Percentiles rank a stretch among this genome's conserved stretches.
Evolutionary conservation across 257 asterid species (phyloP).

Genomic region (Cynanchum wilfordii): DNA sequence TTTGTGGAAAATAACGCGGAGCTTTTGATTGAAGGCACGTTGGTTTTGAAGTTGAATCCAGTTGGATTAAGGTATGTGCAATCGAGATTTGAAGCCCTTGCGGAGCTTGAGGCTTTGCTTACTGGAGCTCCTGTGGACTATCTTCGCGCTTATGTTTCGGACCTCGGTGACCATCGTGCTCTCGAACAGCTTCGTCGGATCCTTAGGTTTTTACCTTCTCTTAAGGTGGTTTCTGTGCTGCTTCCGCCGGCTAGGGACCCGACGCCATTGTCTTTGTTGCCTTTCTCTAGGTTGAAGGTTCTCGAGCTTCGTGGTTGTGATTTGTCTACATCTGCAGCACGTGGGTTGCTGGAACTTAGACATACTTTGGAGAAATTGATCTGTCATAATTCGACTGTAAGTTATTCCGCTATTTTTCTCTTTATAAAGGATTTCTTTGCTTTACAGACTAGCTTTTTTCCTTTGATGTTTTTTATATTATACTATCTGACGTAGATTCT

Average conservation of each 20-base stretch:
- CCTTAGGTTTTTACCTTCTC: constrained; percentile 62
- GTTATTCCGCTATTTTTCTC: constrained; percentile 16
- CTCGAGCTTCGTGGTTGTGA: constrained; percentile 93
- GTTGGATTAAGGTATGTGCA: constrained; percentile 84
- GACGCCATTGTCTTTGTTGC: constrained; percentile 64
- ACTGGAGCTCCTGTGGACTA: constrained; percentile 96
- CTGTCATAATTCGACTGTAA: constrained; percentile 87
- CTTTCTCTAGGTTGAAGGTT: constrained; percentile 68
- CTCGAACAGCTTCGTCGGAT: constrained; percentile 87
- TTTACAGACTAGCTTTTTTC: background rate
- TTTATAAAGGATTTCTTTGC: background rate
- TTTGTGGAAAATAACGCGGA: constrained; percentile 76
- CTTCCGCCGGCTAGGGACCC: constrained; percentile 79
- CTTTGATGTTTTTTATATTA: background rate
- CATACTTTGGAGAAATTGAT: constrained; percentile 88
- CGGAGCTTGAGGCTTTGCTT: constrained; percentile 76
- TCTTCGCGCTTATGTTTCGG: constrained; percentile 91
- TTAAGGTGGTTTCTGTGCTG: constrained; percentile 76
- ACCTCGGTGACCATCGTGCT: constrained; percentile 96
- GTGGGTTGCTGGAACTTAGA: constrained; percentile 79
- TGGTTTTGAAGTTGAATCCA: constrained; percentile 80
- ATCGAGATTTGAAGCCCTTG: constrained; percentile 76
- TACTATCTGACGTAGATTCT: background rate
- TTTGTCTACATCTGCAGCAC: constrained; percentile 75
- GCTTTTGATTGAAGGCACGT: constrained; percentile 66